phyloP scores from a whole-genome alignment of 768 basidiomycete genomes.

The Rhodosporidiobolus odoratus region DNA sequence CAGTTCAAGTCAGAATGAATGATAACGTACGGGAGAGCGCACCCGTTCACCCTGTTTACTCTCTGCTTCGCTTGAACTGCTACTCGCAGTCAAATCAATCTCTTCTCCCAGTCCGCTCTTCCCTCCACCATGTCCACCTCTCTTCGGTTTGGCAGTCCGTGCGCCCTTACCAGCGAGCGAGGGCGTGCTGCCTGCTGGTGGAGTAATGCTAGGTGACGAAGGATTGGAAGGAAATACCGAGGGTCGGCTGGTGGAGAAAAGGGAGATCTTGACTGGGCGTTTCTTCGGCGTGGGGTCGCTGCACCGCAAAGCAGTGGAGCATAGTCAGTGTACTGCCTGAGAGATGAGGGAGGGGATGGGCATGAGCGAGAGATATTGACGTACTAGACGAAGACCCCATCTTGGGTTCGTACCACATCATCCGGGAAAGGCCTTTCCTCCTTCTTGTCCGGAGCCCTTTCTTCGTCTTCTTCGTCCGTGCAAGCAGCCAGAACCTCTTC shows the following conservation, averaged over 20 bases:
- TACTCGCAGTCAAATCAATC: slow-evolving; percentile 26
- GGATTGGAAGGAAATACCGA: not conserved
- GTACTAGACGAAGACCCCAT: slow-evolving; percentile 32
- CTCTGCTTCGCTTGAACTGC: too few species aligned
- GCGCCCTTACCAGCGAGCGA: not conserved
- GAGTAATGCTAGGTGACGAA: not conserved
- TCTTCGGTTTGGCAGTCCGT: not conserved
- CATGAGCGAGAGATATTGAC: not conserved
- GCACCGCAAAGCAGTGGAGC: not conserved
- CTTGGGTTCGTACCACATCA: not conserved
- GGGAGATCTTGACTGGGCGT: slow-evolving; percentile 8
- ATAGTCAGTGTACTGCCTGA: too few species aligned
- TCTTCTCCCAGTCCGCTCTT: not conserved
- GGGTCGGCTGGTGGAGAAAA: not conserved
- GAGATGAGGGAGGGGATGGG: too few species aligned
- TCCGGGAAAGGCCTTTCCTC: not conserved
- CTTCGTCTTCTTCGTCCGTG: slow-evolving; percentile 9
- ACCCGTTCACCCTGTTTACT: not conserved
- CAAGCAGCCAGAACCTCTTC: not conserved
- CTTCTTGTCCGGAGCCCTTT: not conserved
- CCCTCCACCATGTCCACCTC: not conserved
- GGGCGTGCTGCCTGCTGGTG: not conserved
- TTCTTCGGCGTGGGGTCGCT: slow-evolving; percentile 35
- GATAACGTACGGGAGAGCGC: not conserved
- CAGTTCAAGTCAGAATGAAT: not conserved